A percentile compares a stretch with the other conserved stretches of the same genome.
phyloP scores from a whole-genome alignment of 345 rosid species.

The Noccaea bulbosa region DNA sequence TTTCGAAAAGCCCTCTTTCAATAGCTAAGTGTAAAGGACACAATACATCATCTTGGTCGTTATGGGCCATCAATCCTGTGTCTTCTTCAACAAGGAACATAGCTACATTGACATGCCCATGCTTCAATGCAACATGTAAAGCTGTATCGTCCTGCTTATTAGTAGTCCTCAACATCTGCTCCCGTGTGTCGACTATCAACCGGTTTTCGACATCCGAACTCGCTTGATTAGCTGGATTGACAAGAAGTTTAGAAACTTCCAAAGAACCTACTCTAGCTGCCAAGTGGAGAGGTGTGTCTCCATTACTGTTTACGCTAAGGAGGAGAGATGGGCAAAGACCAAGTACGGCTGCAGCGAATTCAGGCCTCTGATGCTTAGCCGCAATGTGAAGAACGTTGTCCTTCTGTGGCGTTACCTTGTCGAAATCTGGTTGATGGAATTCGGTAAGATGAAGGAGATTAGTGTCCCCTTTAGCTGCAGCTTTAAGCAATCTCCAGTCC shows the following conservation, averaged over 20 bases:
- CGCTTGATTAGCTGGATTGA: background rate
- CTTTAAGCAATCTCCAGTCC: conserved; percentile 37
- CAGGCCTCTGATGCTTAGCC: conserved; percentile 32
- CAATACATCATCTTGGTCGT: background rate
- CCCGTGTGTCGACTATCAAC: background rate
- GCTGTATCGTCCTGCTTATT: conserved; percentile 40
- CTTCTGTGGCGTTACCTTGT: conserved; percentile 37
- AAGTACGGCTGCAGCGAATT: conserved; percentile 34
- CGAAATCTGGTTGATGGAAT: conserved; percentile 18
- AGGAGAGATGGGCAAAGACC: conserved; percentile 37
- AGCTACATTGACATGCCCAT: conserved; percentile 29
- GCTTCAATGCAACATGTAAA: conserved; percentile 36
- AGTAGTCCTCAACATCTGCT: conserved; percentile 34
- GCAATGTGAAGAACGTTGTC: conserved; percentile 51
- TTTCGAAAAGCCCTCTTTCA: conserved; percentile 31
- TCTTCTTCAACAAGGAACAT: conserved; percentile 37
- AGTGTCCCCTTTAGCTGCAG: conserved; percentile 33
- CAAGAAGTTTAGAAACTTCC: conserved; percentile 9
- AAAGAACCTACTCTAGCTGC: conserved; percentile 47
- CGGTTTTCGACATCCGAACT: conserved; percentile 31
- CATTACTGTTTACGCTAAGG: conserved; percentile 37
- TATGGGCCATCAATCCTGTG: conserved; percentile 14
- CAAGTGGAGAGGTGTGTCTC: conserved; percentile 50
- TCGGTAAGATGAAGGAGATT: background rate
- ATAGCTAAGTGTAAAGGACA: conserved; percentile 45